Conservation (phyloP, 2,329 filamentous ascomycete genomes). For the Colletotrichum chlorophyti region DNA sequence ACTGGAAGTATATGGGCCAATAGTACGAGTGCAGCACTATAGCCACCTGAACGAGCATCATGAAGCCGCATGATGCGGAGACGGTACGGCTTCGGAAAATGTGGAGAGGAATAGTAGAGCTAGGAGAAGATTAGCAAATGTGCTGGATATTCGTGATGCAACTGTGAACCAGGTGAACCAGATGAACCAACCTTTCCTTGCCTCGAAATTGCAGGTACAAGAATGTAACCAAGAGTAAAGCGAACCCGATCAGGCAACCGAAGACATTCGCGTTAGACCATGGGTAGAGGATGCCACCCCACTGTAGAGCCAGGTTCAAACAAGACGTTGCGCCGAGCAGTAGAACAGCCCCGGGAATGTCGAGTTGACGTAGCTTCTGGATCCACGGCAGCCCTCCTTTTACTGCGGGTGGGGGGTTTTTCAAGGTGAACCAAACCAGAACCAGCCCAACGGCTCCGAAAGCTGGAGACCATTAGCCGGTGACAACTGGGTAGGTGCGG, state of each 20-base stretch:
- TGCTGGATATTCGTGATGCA: neutral
- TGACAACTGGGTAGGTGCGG: neutral
- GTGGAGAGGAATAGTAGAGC: neutral
- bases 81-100: constrained; percentile 12
- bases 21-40: constrained; percentile 32
- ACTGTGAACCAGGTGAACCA: neutral
- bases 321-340: neutral
- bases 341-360: constrained; percentile 52
- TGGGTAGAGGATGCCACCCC: constrained; percentile 31
- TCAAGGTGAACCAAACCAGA: constrained; percentile 3
- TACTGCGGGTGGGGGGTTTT: neutral
- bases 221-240: neutral
- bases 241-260: constrained; percentile 33
- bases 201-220: neutral
- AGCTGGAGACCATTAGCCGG: neutral
- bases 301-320: constrained; percentile 34
- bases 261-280: constrained; percentile 34
- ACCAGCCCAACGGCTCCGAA: neutral
- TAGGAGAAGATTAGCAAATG: neutral
- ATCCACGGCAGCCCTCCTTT: neutral
- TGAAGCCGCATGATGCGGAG: constrained; percentile 17
- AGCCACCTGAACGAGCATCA: constrained; percentile 30
- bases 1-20: constrained; percentile 34
- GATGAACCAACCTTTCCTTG: neutral
- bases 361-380: constrained; percentile 53